Base-by-base conservation (phyloP, 345 rosid species). In the Stellera chamaejasme region DNA sequence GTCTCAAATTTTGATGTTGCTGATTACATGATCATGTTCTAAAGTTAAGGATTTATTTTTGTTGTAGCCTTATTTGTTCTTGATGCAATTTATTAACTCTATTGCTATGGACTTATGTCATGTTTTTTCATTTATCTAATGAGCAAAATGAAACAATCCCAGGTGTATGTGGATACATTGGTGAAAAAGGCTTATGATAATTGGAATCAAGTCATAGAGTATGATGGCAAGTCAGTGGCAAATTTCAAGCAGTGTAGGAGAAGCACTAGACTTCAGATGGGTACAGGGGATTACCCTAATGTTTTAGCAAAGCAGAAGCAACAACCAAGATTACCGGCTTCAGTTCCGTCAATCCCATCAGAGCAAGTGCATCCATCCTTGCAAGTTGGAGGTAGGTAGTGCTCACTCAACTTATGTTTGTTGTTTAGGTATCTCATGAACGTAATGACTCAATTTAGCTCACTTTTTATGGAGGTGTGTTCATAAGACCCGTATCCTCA, bases 131-230 rank as follows among this genome's bases (percentile, higher is more conserved):
- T 32, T 32, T 32, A 32, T 32, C 3, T 32, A 32, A 32, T 32
- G 39, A 32, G 3, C 8, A 8, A 32, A 32, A 32, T 32, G 5
- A 32, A 32, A 32, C 4, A 32, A 32, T 32, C 8, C 2, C 64
- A 93, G 99, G 84, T 78, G 44, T 69, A 78, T 56, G 95, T 90
- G 11, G 99, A 93, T 68, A 69, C 82, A 25, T 72, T 82, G 69
- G 97, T 93, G 76, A 93, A 77, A 76, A 85, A 90, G 76, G 97
- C 99, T 2, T 93, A 93, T 72, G 99, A 90, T n/a, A 90, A 90
- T 48, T 93, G 99, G 99, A 79, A 70, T 71, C 88, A 80, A 52
- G 97, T 90, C 4, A 61, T 85, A 46, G 97, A 90, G 71, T 87
- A 87, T 74, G 97, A 93, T 60, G 87, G 87, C 56, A 85, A 85